Conservation (phyloP, 1,139 yeast genomes). For the Saccharomyces pastorianus region DNA sequence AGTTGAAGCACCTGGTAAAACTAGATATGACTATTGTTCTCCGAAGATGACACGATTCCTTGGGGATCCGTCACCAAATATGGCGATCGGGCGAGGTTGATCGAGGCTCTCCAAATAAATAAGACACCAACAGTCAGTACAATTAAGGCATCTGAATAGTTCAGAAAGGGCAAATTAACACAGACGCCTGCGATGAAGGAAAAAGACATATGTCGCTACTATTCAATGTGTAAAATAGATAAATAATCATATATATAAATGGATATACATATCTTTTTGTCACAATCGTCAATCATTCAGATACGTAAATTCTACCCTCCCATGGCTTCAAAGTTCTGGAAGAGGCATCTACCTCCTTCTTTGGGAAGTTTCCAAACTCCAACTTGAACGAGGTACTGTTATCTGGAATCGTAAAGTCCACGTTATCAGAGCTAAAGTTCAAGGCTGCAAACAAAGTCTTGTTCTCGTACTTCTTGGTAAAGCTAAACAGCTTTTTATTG, state of each 20-base stretch:
- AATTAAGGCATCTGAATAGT: constrained; percentile 36
- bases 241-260: too few relatives aligned
- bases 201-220: too few relatives aligned
- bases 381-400: not conserved
- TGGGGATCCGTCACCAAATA: constrained; percentile 42
- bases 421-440: not conserved
- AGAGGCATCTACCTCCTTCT: too few relatives aligned
- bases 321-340: not conserved
- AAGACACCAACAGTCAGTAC: constrained; percentile 51
- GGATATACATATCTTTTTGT: not conserved
- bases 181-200: too few relatives aligned
- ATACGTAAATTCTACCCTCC: not conserved
- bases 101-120: constrained; percentile 52
- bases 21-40: constrained; percentile 36
- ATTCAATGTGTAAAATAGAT: too few relatives aligned
- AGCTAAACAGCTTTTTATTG: not conserved
- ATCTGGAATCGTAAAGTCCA: not conserved
- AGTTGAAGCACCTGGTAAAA: too few relatives aligned
- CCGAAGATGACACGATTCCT: constrained; percentile 36
- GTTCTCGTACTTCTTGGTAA: not conserved
- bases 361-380: too few relatives aligned
- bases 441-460: not conserved
- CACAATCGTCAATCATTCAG: too few relatives aligned
- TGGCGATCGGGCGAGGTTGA: constrained; percentile 45
- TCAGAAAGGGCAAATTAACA: constrained; percentile 36